Percentiles rank a stretch among this genome's conserved stretches.
Evolutionary conservation across 768 basidiomycete species (phyloP).

Genomic region (Thelephora aurantiotincta): DNA sequence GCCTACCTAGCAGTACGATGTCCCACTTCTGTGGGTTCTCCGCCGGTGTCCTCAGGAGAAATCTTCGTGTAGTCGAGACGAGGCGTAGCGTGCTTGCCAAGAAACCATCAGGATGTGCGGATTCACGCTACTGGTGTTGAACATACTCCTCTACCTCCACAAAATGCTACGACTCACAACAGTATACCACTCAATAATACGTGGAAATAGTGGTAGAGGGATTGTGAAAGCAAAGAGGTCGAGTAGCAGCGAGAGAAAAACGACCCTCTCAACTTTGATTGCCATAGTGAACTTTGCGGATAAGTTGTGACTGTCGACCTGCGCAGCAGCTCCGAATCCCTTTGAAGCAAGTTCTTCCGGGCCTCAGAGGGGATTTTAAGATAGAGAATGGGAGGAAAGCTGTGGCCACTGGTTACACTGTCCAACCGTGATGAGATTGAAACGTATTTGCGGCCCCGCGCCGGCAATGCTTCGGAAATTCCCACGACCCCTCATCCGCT

Average conservation of each 20-base stretch:
- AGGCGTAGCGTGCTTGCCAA: conserved; percentile 54
- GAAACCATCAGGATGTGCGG: conserved; percentile 53
- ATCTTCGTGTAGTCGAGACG: conserved; percentile 51
- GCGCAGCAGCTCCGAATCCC: neutral
- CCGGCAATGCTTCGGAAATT: too few relatives aligned
- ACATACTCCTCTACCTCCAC: neutral
- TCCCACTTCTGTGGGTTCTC: conserved; percentile 75
- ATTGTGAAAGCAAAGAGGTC: conserved; percentile 91
- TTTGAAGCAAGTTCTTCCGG: too few relatives aligned
- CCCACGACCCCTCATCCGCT: too few relatives aligned
- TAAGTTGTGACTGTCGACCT: neutral
- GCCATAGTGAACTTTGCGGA: conserved; percentile 18
- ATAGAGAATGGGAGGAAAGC: too few relatives aligned
- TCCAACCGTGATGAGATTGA: too few relatives aligned
- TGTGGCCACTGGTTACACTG: too few relatives aligned
- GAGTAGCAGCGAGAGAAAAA: conserved; percentile 82
- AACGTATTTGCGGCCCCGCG: too few relatives aligned
- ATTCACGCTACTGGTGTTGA: conserved; percentile 40
- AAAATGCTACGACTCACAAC: conserved; percentile 27
- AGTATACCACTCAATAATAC: conserved; percentile 90
- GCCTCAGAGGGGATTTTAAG: too few relatives aligned
- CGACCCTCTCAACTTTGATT: conserved; percentile 61
- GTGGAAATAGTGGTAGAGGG: conserved; percentile 93
- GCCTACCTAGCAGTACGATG: conserved; percentile 74
- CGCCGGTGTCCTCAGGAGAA: conserved; percentile 43